Evolutionary conservation across 164 flowering plant genomes (phyloP), one percentile per base, ranked within the genome.

Genomic region (Warburgia ugandensis): DNA sequence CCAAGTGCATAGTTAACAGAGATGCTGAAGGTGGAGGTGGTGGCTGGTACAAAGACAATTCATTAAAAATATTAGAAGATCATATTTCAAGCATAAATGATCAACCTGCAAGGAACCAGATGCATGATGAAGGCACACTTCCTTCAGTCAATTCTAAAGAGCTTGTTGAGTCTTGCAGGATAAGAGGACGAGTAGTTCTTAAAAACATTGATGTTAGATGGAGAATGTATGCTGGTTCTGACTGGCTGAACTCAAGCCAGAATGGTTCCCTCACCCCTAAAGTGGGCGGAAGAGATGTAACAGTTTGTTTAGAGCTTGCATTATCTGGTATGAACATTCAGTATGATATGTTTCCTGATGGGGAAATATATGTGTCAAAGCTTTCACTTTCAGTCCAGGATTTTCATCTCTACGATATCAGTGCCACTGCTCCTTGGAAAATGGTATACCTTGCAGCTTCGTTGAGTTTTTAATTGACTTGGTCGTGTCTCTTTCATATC

Each of bases 341-440:
- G 44, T 86, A 79, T 71, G 80, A 78, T 48, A 21, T 73, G 35
- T 83, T 73, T 41, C 84, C 94, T 30, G 79, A 72, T 49, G 83
- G 90, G 66, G 77, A 77, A 60, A 48, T 75, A 55, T 54, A 54
- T 57, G 78, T 70, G n/a, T 89, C 97, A 17, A 77, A 70, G 63
- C 71, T 75, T 29, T 74, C 80, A 55, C 65, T 94, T 13, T 71
- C 87, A 14, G 60, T 94, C 56, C 68, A 68, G 52, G 95, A 94
- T 70, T 63, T 94, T 59, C 65, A 74, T 66, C 74, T 94, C 27
- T 73, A 68, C 66, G 99, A 94, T 62, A 61, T 48, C 28, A 86
- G 99, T 67, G 65, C 22, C 46, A 58, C 75, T 68, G 99, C 99
- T 20, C 97, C 99, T 31, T 86, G 97, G 97, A 78, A 75, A 58